A percentile compares a stretch with the other conserved stretches of the same genome.
Evolutionary conservation across 2,329 filamentous ascomycete species (phyloP).

Genomic region (Rhynchosporium agropyri): DNA sequence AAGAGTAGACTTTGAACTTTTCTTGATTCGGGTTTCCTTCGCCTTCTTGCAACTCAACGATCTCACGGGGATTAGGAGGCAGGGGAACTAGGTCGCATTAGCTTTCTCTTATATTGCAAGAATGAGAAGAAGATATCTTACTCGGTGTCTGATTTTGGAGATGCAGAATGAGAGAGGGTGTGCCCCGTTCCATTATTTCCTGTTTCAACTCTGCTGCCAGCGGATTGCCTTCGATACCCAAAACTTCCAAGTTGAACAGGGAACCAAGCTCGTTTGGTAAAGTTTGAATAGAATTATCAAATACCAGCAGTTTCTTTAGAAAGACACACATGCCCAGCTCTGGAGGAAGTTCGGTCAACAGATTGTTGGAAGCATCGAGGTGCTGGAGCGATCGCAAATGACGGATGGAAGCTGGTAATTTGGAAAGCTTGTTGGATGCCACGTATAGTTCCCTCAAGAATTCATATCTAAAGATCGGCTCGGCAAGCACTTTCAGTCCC

Average conservation of each 20-base stretch:
- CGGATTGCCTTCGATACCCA: slow-evolving; percentile 92
- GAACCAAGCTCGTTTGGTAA: slow-evolving; percentile 88
- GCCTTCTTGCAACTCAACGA: slow-evolving; percentile 76
- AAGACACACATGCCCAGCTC: slow-evolving; percentile 98
- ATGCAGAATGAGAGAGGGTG: slow-evolving; percentile 78
- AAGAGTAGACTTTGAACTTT: slow-evolving; percentile 83
- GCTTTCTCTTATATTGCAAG: not conserved
- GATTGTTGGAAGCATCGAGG: slow-evolving; percentile 87
- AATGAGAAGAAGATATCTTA: slow-evolving; percentile 50
- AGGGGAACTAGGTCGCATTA: slow-evolving; percentile 62
- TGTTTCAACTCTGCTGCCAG: slow-evolving; percentile 75
- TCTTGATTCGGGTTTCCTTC: slow-evolving; percentile 58
- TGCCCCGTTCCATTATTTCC: slow-evolving; percentile 84
- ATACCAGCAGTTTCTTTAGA: slow-evolving; percentile 80
- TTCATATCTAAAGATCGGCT: slow-evolving; percentile 79
- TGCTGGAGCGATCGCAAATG: slow-evolving; percentile 78
- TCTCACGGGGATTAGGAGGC: slow-evolving; percentile 74
- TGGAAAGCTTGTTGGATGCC: slow-evolving; percentile 85
- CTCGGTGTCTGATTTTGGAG: slow-evolving; percentile 83
- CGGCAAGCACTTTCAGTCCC: slow-evolving; percentile 79
- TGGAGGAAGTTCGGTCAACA: slow-evolving; percentile 77
- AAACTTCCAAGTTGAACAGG: slow-evolving; percentile 81
- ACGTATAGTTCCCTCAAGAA: slow-evolving; percentile 93
- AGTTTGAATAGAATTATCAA: slow-evolving; percentile 84
- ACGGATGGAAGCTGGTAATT: slow-evolving; percentile 80